phyloP scores from a whole-genome alignment of 1,139 yeast genomes.

The Taphrina deformans region DNA sequence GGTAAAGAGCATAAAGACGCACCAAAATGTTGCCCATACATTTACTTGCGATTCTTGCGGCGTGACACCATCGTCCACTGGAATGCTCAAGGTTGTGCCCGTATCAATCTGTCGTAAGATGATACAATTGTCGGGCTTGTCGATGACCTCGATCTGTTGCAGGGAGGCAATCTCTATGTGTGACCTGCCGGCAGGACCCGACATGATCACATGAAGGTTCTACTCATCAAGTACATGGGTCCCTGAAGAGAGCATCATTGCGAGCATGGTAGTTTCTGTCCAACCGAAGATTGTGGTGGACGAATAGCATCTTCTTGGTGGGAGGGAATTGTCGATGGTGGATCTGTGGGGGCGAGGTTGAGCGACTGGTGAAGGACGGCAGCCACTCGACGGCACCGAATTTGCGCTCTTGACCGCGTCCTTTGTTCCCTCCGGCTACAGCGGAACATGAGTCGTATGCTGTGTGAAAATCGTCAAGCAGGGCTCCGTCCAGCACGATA shows the following conservation, averaged over 20 bases:
- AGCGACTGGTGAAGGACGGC: no score
- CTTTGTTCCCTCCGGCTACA: no score
- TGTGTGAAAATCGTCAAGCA: no score
- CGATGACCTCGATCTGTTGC: background rate
- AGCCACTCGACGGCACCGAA: no score
- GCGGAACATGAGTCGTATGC: no score
- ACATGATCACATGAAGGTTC: background rate
- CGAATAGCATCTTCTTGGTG: background rate
- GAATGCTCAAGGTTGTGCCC: background rate
- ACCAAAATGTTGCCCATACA: background rate
- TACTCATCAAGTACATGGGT: no score
- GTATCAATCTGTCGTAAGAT: background rate
- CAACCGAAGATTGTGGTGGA: background rate
- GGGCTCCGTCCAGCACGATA: no score
- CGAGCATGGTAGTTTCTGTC: no score
- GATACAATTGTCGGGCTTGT: background rate
- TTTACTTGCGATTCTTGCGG: background rate
- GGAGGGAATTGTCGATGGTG: background rate
- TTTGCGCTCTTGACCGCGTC: no score
- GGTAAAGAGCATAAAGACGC: conserved; percentile 2
- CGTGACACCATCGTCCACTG: no score
- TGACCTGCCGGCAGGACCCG: background rate
- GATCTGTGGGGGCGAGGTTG: background rate
- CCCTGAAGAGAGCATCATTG: no score
- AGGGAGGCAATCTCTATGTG: background rate